Conservation (phyloP, 495 filamentous ascomycete genomes). For the Aeminium ludgeri region DNA sequence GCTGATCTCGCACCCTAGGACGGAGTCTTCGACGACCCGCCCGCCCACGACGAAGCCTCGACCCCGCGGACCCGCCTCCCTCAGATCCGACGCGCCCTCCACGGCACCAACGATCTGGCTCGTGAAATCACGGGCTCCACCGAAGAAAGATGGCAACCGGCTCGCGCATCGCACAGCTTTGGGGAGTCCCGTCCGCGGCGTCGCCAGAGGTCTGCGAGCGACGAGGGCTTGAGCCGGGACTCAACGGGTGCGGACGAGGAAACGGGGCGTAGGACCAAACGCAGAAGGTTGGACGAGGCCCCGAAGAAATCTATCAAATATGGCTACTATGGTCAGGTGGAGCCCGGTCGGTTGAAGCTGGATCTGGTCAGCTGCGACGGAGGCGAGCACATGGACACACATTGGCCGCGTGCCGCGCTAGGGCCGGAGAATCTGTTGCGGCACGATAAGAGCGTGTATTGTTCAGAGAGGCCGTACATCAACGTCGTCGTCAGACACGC, state of each 20-base stretch:
- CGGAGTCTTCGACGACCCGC: conserved; percentile 7
- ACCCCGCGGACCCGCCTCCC: conserved; percentile 8
- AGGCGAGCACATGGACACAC: conserved; percentile 38
- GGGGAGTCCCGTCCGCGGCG: conserved; percentile 1
- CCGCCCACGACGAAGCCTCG: conserved; percentile 2
- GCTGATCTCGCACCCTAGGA: not conserved
- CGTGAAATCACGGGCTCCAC: not conserved
- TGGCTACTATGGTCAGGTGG: conserved; percentile 67
- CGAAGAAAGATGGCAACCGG: too few species aligned
- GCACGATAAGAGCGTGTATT: conserved; percentile 73
- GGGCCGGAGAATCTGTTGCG: conserved; percentile 64
- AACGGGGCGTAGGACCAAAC: conserved; percentile 38
- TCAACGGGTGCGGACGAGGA: conserved; percentile 11
- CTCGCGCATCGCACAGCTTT: conserved; percentile 1
- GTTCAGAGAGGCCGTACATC: conserved; percentile 65
- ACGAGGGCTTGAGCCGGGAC: not conserved
- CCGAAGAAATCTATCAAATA: conserved; percentile 41
- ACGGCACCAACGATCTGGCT: conserved; percentile 3
- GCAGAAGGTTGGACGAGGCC: conserved; percentile 58
- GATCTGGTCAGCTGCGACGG: conserved; percentile 81
- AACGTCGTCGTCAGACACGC: conserved; percentile 72
- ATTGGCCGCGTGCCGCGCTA: conserved; percentile 30
- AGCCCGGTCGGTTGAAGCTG: conserved; percentile 63
- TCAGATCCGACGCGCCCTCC: conserved; percentile 6
- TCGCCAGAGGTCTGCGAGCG: not conserved